Evolutionary conservation across 176 grass and related monocot species (phyloP).

Genomic region (Aegilops tauschii): DNA sequence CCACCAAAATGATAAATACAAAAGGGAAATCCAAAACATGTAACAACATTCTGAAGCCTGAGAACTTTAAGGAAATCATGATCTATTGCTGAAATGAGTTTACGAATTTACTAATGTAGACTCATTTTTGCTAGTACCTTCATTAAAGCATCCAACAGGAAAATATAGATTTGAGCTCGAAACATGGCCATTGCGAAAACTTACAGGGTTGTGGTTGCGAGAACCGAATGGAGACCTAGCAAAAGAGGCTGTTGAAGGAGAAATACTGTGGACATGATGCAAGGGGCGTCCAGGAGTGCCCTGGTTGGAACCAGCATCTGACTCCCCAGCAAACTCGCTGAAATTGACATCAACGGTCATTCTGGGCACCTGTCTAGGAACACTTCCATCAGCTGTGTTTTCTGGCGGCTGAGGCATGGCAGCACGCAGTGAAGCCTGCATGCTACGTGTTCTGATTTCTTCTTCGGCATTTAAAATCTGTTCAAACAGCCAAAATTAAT

Average conservation of each 20-base stretch:
- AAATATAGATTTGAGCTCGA: background rate
- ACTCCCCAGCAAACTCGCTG: conserved; percentile 72
- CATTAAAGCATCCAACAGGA: background rate
- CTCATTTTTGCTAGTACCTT: background rate
- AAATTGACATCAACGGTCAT: conserved; percentile 89
- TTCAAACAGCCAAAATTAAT: conserved; percentile 28
- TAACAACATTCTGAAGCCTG: background rate
- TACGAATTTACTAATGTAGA: background rate
- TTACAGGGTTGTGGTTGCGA: conserved; percentile 61
- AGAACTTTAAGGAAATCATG: background rate
- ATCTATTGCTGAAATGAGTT: background rate
- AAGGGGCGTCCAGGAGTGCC: conserved; percentile 55
- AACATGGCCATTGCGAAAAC: conserved; percentile 19
- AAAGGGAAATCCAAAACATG: background rate
- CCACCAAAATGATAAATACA: background rate
- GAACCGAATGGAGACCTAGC: conserved; percentile 64
- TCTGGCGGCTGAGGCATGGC: conserved; percentile 54
- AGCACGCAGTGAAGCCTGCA: conserved; percentile 36
- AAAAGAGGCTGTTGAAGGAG: conserved; percentile 74
- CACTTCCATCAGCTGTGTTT: conserved; percentile 47
- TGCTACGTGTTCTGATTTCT: conserved; percentile 73
- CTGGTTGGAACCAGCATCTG: conserved; percentile 76
- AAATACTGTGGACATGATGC: conserved; percentile 61
- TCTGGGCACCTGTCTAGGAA: conserved; percentile 47
- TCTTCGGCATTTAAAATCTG: conserved; percentile 94